phyloP scores from a whole-genome alignment of 2,329 filamentous ascomycete genomes.

The Colletotrichum orbiculare region DNA sequence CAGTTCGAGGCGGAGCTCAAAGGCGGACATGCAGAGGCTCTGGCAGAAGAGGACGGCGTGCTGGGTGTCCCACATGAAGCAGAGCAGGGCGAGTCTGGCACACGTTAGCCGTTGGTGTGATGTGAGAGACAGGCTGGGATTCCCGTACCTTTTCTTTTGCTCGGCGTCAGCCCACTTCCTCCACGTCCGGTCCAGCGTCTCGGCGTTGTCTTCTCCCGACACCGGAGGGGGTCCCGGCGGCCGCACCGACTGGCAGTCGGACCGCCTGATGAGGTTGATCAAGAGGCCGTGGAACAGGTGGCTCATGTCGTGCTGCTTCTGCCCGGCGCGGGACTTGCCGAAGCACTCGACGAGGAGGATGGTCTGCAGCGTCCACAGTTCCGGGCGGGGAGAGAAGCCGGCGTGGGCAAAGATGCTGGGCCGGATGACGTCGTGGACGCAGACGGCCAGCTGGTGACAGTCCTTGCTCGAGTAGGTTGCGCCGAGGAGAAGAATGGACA shows the following conservation, averaged over 20 bases:
- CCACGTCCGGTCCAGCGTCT: constrained; percentile 60
- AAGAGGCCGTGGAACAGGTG: constrained; percentile 61
- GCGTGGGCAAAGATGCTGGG: constrained; percentile 68
- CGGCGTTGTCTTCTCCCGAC: constrained; percentile 43
- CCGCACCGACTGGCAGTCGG: constrained; percentile 49
- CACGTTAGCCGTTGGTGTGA: constrained; percentile 2
- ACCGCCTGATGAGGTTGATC: constrained; percentile 51
- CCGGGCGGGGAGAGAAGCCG: constrained; percentile 67
- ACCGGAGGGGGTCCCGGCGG: constrained; percentile 39
- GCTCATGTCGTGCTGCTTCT: constrained; percentile 72
- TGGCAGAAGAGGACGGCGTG: constrained; percentile 74
- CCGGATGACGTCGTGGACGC: constrained; percentile 69
- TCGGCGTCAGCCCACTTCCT: constrained; percentile 64
- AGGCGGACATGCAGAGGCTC: constrained; percentile 73
- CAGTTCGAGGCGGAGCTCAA: constrained; percentile 67
- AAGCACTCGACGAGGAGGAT: constrained; percentile 73
- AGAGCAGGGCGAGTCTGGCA: constrained; percentile 64
- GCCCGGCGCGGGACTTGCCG: constrained; percentile 70
- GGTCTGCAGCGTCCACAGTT: constrained; percentile 70
- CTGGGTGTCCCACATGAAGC: constrained; percentile 75
- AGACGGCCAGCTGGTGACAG: constrained; percentile 69
- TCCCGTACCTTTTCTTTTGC: constrained; percentile 63
- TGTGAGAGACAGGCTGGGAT: not conserved
- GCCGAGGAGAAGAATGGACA: constrained; percentile 67
- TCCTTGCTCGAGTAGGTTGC: constrained; percentile 70